A percentile compares a stretch with the other conserved stretches of the same genome.
Evolutionary conservation across 805 yeast genomes (phyloP).

Genomic region (Torulaspora quercuum): DNA sequence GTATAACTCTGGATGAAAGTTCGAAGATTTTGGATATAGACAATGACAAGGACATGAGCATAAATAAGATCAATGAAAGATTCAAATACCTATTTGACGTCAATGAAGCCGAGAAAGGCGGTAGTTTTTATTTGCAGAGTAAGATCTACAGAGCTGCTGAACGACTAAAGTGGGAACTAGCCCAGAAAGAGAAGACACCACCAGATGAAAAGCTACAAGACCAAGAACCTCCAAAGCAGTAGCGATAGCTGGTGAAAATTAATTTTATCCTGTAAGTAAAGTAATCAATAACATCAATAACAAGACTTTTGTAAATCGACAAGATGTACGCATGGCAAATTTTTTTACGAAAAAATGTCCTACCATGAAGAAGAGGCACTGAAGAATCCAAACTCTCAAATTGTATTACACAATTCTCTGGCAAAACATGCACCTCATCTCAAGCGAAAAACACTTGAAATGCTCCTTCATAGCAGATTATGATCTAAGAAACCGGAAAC

Average conservation of each 20-base stretch:
- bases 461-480: slow-evolving; percentile 32
- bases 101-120: slow-evolving; percentile 93
- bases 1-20: slow-evolving; percentile 84
- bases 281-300: no score
- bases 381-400: slow-evolving; percentile 36
- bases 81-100: slow-evolving; percentile 82
- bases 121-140: slow-evolving; percentile 87
- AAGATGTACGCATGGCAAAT: no score
- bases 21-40: slow-evolving; percentile 85
- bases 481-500: slow-evolving; percentile 44
- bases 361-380: slow-evolving; percentile 37
- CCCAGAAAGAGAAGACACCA: slow-evolving; percentile 23
- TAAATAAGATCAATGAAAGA: slow-evolving; percentile 62
- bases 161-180: slow-evolving; percentile 72
- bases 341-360: slow-evolving; percentile 25
- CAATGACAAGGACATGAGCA: slow-evolving; percentile 46
- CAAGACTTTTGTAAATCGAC: no score
- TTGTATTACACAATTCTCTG: slow-evolving; percentile 34
- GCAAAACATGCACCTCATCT: slow-evolving; percentile 30
- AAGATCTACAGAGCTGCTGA: slow-evolving; percentile 95
- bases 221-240: slow-evolving; percentile 1
- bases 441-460: slow-evolving; percentile 11
- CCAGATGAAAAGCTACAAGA: slow-evolving; percentile 3
- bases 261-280: slow-evolving; percentile 16
- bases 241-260: not conserved